Evolutionary conservation across 2,329 filamentous ascomycete genomes (phyloP), one percentile per base, ranked within the genome.

Genomic region (Cordyceps farinosa): DNA sequence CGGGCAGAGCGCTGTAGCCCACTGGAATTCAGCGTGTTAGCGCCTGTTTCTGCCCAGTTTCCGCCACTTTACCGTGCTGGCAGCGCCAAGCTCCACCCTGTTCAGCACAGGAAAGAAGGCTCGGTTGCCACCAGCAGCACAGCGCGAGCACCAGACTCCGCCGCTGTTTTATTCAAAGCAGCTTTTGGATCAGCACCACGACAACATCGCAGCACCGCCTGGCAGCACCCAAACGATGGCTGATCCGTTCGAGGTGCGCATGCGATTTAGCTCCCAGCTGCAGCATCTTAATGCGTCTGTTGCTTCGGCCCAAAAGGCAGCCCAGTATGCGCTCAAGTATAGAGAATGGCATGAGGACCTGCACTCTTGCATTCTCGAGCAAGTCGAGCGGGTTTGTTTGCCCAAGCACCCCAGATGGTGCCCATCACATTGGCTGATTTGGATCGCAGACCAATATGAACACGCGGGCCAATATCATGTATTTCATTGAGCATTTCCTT

Each of bases 381-480:
- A 98, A 76, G 83, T 99, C 36, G 94, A 98, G 76, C 85, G 87
- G 71, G 91, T 92, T 75, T 68, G 80, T 73, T n/a, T 57, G 40
- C 42, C 40, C 15, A 50, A 54, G 30, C 32, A n/a, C 3, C 15
- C 11, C 15, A 10, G 5, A 1, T 13, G 11, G 2, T 44, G 29
- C 15, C 36, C 9, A 34, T 15, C 4, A n/a, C 13, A 40, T 34
- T 56, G 29, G 13, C 55, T 64, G 32, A 65, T 17, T 45, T 60
- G 45, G 36, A 15, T 17, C 27, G 38, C 55, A 93, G 85, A 96
- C 91, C 69, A 94, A 91, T 68, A 96, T 99, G 90, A 99, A 99
- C 77, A 96, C 89, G 58, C 85, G 94, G 65, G 96, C 95, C 64
- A 99, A 99, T 74, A 98, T 99, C 75, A 96, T 99, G 90, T 99